Evolutionary conservation across 352 stramenopile genomes (phyloP), one percentile per base, ranked within the genome.

Genomic region (Phytophthora sojae): DNA sequence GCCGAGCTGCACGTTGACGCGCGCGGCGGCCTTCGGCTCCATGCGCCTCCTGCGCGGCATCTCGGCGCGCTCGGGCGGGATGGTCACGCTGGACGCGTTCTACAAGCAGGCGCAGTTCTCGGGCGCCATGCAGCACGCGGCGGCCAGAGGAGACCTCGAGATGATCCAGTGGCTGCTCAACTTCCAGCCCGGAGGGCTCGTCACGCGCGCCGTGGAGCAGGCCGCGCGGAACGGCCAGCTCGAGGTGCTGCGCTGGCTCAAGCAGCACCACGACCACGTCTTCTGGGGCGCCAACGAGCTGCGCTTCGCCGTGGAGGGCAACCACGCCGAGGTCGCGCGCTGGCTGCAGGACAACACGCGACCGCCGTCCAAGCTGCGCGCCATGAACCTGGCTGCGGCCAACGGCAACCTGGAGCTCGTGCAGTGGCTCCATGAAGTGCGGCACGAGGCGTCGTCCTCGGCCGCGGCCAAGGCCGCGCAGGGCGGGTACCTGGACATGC

Each of bases 231-330:
- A 76, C 37, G 72, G 68, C 9, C 58, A 71, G 9, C n/a, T 79
- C n/a, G 6, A 61, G 2, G 68, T 79, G 8, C 44, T 79, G 1
- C 25, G 23, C 32, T 79, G 72, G 72, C 37, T 79, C 2, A 67
- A 76, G 15, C n/a, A 61, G 2, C 50, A 76, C 32, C 71, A 75
- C 42, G 67, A 78, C 32, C 67, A 75, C 25, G 64, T 80, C n/a
- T 80, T 80, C 57, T 80, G 73, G 73, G 73, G 73, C 0, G 73
- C 73, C 1, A 80, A 80, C 51, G 73, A 80, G 19, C 64, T 80
- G 12, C 67, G 67, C 12, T 75, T 74, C 25, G 72, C 72, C 14
- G 53, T 79, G 2, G 57, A 73, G 39, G 51, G 65, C 7, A 59
- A 77, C 42, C 68, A 80, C 39, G 32, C 44, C 0, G 30, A 49